Evolutionary conservation across 2,329 filamentous ascomycete species (phyloP).

Genomic region (Acarospora socialis): DNA sequence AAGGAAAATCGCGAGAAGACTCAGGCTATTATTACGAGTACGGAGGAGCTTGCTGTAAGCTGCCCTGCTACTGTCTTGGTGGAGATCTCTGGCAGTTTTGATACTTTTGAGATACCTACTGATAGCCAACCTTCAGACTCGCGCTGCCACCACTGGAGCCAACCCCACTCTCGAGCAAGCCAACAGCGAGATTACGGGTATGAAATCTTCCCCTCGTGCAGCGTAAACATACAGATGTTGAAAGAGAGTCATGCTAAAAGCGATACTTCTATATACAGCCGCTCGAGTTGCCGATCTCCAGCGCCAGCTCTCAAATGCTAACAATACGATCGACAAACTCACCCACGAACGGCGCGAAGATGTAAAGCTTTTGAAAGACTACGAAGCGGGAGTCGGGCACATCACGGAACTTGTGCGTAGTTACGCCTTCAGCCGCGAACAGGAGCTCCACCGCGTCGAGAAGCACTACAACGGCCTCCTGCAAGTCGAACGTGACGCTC

Average conservation of each 20-base stretch:
- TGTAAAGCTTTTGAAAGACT: conserved; percentile 32
- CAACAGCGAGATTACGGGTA: conserved; percentile 30
- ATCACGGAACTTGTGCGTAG: conserved; percentile 37
- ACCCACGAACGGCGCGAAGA: conserved; percentile 34
- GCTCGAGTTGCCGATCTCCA: conserved; percentile 35
- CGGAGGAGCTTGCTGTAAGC: conserved; percentile 25
- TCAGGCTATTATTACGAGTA: conserved; percentile 33
- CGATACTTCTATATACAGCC: conserved; percentile 18
- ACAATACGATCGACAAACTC: conserved; percentile 27
- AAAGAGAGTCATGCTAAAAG: conserved; percentile 10
- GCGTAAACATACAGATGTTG: conserved; percentile 1
- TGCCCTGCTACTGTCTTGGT: background rate
- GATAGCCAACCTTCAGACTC: conserved; percentile 21
- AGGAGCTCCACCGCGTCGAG: conserved; percentile 29
- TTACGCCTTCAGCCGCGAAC: conserved; percentile 36
- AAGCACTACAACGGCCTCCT: conserved; percentile 37
- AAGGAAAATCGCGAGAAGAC: conserved; percentile 36
- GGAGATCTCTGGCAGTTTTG: background rate
- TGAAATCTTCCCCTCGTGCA: conserved; percentile 7
- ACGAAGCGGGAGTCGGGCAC: conserved; percentile 31
- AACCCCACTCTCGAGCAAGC: conserved; percentile 28
- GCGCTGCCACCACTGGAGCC: conserved; percentile 27
- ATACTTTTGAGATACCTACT: background rate
- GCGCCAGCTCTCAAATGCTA: conserved; percentile 32
- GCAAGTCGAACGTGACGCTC: conserved; percentile 35